A percentile compares a stretch with the other conserved stretches of the same genome.
These are phyloP conservation scores for Lindgomyces ingoldianus DNA, from an alignment of 495 filamentous ascomycete species.

Conservation along the genomic window DNA sequence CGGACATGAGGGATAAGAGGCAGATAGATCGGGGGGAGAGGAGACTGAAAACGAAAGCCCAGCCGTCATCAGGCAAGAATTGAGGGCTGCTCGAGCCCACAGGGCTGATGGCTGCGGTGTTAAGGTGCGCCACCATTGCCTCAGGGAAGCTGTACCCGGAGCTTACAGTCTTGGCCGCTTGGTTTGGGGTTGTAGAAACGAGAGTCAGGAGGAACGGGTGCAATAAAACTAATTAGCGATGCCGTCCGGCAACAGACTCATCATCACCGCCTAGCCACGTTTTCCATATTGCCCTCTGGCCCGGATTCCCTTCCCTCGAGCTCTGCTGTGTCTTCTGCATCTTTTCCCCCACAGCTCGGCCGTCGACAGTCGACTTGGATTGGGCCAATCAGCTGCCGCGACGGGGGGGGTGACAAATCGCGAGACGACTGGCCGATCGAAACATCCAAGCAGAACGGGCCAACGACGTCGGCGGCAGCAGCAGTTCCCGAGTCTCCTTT, in stretches of 20 bases:
- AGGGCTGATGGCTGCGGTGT: neutral
- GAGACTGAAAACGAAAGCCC: too few relatives aligned
- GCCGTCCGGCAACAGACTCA: too few relatives aligned
- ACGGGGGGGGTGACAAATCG: conserved; percentile 20
- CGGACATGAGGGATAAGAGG: conserved; percentile 13
- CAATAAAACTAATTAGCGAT: too few relatives aligned
- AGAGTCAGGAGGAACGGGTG: conserved; percentile 6
- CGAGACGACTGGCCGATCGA: conserved; percentile 23
- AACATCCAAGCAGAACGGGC: neutral
- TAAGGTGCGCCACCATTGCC: conserved; percentile 20
- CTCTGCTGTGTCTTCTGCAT: too few relatives aligned
- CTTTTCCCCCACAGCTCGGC: too few relatives aligned
- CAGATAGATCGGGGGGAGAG: neutral
- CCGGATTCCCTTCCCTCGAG: neutral
- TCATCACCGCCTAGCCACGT: too few relatives aligned
- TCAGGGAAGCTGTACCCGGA: conserved; percentile 20
- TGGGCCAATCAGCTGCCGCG: conserved; percentile 15
- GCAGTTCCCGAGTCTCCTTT: neutral
- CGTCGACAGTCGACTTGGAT: neutral
- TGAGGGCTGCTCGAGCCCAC: neutral
- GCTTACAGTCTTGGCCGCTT: neutral
- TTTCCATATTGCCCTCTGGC: conserved; percentile 11
- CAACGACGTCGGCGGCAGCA: neutral
- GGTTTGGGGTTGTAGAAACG: conserved; percentile 22
- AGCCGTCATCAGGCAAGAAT: neutral